A percentile compares a stretch with the other conserved stretches of the same genome.
These are phyloP conservation scores for Tetrapisispora taiwanensis DNA, from an alignment of 805 yeast species.

Conservation along the genomic window DNA sequence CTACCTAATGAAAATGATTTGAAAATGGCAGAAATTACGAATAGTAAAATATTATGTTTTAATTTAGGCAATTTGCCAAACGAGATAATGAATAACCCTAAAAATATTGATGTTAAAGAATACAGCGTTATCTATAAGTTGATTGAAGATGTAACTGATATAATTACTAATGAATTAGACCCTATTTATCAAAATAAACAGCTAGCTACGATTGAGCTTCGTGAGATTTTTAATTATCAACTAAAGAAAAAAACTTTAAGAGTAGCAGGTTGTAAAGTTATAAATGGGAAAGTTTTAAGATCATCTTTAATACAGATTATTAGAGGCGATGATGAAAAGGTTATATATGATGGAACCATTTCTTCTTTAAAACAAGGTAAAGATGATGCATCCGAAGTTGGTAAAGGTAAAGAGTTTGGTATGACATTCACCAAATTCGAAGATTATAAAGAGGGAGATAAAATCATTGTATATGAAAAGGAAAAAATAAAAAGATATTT, in stretches of 20 bases:
- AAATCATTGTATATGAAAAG: slow-evolving; percentile 63
- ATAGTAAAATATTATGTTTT: slow-evolving; percentile 69
- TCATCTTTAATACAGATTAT: slow-evolving; percentile 48
- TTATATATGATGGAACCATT: slow-evolving; percentile 45
- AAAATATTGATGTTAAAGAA: slow-evolving; percentile 47
- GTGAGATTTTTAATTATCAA: slow-evolving; percentile 59
- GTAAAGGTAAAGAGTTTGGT: slow-evolving; percentile 89
- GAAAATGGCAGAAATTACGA: slow-evolving; percentile 56
- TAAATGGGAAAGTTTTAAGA: slow-evolving; percentile 55
- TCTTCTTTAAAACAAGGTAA: slow-evolving; percentile 72
- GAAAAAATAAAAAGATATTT: slow-evolving; percentile 45
- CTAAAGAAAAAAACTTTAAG: slow-evolving; percentile 47
- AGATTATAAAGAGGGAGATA: slow-evolving; percentile 64
- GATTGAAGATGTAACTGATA: slow-evolving; percentile 70
- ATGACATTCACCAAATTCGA: slow-evolving; percentile 58
- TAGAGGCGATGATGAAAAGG: slow-evolving; percentile 37
- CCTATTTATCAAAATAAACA: slow-evolving; percentile 61
- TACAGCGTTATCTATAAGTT: slow-evolving; percentile 80
- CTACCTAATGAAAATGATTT: slow-evolving; percentile 57
- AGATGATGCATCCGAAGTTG: slow-evolving; percentile 66
- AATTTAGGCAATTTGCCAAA: slow-evolving; percentile 52
- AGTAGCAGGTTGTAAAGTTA: slow-evolving; percentile 84
- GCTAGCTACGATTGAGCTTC: slow-evolving; percentile 56
- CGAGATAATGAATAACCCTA: slow-evolving; percentile 45
- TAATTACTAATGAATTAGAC: slow-evolving; percentile 47